Evolutionary conservation across 768 basidiomycete species (phyloP).

Genomic region (Chalciporus chontae): DNA sequence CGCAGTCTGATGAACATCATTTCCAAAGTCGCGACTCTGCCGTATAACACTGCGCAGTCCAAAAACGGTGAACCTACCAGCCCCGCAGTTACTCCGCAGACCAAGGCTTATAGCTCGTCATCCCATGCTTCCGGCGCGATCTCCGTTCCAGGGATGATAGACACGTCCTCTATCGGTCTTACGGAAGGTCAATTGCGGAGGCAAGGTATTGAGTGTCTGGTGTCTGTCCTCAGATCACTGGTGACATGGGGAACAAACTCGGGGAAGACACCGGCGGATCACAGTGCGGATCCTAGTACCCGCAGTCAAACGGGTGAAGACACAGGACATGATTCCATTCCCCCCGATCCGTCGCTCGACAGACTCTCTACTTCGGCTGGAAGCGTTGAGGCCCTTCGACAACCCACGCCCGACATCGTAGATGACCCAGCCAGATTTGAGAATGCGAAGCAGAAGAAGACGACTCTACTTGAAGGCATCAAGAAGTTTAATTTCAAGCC

Average conservation of each 20-base stretch:
- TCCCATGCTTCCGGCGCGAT: slow-evolving; percentile 64
- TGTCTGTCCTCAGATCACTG: slow-evolving; percentile 82
- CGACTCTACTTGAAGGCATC: slow-evolving; percentile 89
- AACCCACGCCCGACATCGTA: slow-evolving; percentile 71
- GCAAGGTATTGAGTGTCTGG: slow-evolving; percentile 94
- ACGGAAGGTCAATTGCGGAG: slow-evolving; percentile 83
- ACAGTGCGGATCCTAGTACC: slow-evolving; percentile 36
- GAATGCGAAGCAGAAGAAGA: slow-evolving; percentile 95
- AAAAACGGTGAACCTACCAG: slow-evolving; percentile 57
- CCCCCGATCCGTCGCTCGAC: slow-evolving; percentile 57
- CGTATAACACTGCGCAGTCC: slow-evolving; percentile 43
- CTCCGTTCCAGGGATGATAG: slow-evolving; percentile 61
- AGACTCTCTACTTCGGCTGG: slow-evolving; percentile 43
- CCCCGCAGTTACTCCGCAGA: slow-evolving; percentile 51
- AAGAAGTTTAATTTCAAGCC: slow-evolving; percentile 99
- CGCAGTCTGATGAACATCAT: slow-evolving; percentile 89
- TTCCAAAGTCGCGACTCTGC: slow-evolving; percentile 79
- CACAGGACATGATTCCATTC: slow-evolving; percentile 44
- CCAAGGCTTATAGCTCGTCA: slow-evolving; percentile 32
- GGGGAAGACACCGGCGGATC: slow-evolving; percentile 31
- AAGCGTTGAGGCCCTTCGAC: slow-evolving; percentile 56
- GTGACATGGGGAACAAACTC: slow-evolving; percentile 83
- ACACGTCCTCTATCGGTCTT: slow-evolving; percentile 62
- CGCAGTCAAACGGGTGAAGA: slow-evolving; percentile 55
- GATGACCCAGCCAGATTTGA: slow-evolving; percentile 94